phyloP scores from a whole-genome alignment of 495 filamentous ascomycete genomes.

The Aspergillus steynii region DNA sequence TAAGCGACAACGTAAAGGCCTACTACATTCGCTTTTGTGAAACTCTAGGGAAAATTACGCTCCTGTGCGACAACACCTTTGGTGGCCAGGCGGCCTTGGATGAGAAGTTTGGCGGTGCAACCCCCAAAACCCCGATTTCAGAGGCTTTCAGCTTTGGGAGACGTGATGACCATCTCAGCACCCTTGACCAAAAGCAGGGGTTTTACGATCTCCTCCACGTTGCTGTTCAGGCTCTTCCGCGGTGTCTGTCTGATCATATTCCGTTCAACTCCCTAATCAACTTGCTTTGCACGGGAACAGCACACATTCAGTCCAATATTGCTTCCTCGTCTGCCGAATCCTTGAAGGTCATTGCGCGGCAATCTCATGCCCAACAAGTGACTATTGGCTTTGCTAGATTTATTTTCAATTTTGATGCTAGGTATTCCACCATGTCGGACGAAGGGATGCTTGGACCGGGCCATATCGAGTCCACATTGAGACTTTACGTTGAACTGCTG shows the following conservation, averaged over 20 bases:
- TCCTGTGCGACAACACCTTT: constrained; percentile 94
- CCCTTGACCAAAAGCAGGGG: constrained; percentile 83
- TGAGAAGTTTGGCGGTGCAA: constrained; percentile 84
- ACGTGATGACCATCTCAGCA: constrained; percentile 72
- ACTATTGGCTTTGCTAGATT: constrained; percentile 96
- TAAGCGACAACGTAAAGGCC: constrained; percentile 74
- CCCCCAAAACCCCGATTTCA: constrained; percentile 89
- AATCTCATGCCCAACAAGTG: constrained; percentile 91
- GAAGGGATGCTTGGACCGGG: constrained; percentile 93
- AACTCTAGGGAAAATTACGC: constrained; percentile 90
- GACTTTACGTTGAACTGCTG: constrained; percentile 89
- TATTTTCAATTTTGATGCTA: constrained; percentile 96
- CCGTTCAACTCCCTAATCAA: constrained; percentile 95
- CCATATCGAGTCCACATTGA: constrained; percentile 92
- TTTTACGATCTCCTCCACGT: constrained; percentile 96
- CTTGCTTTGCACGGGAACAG: constrained; percentile 92
- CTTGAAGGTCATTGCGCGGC: constrained; percentile 89
- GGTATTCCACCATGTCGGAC: constrained; percentile 96
- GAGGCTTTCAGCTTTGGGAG: constrained; percentile 89
- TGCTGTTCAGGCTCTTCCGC: constrained; percentile 90
- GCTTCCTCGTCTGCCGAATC: constrained; percentile 90
- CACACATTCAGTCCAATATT: constrained; percentile 91
- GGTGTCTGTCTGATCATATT: constrained; percentile 86
- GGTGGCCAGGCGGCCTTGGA: constrained; percentile 93
- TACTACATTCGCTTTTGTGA: constrained; percentile 91